Evolutionary conservation across 2,329 filamentous ascomycete species (phyloP), one percentile per base, ranked within the genome.

Genomic region (Zymoseptoria tritici): DNA sequence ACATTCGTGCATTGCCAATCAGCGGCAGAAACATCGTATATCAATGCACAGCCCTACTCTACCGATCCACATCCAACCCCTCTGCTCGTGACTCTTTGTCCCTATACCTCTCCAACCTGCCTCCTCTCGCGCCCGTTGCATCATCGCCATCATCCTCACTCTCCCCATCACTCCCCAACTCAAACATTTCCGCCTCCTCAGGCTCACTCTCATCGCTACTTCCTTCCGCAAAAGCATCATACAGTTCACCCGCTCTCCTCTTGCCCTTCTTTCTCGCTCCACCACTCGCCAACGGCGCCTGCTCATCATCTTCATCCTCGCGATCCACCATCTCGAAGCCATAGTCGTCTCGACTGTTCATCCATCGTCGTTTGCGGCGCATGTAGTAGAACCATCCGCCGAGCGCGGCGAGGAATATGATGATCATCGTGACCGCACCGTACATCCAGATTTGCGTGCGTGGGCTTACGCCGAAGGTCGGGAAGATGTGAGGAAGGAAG

Each of bases 171-270:
- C 64, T 62, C 2, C 61, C 67, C 52, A 68, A 31, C 5, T 59
- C 66, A 57, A 68, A 68, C 11, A 60, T 54, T 21, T 71, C 76
- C 56, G 67, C 71, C 61, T 88, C 85, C 57, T 90, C 88, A 60
- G 93, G 91, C 55, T 71, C 72, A 46, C 63, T 71, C 66, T 88
- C 86, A 58, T 90, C 88, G 59, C 94, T 92, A 60, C 93, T 93
- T 56, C 91, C 93, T 16, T 90, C 92, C 0, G 94, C 94, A 80
- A 99, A 99, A 4, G 94, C 94, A 79, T 99, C 94, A 73, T 99
- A 99, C 52, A 99, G 78, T 77, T 97, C 93, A 26, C 93, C 91
- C 2, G 91, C 94, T 20, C 90, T 79, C 65, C 79, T 73, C 75
- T 81, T 67, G 65, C 36, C 13, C 36, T 46, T 46, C 36, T 46